Evolutionary conservation across 177 flowering plant species (phyloP), one percentile per base, ranked within the genome.

Genomic region (Vitis hybrid): DNA sequence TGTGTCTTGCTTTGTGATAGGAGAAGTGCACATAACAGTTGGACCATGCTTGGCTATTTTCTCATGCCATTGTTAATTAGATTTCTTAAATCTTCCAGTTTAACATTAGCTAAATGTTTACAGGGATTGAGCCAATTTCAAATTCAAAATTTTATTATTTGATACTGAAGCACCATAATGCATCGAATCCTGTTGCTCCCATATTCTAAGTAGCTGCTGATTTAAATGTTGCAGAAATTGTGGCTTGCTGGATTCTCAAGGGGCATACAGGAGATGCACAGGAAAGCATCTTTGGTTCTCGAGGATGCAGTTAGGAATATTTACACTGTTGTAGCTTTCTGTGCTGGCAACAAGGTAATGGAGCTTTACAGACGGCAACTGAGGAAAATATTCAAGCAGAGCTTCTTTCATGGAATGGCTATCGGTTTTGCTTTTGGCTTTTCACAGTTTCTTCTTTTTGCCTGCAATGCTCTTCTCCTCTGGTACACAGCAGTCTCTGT

Each of bases 281-380:
- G 92, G 72, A 94, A 92, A 76, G 99, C 99, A 58, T 92, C 98
- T 62, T 78, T 93, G 85, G 97, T 95, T 70, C 93, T 94, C 52
- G 99, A 94, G 80, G 99, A 95, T 83, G 97, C 99, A 11, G 99
- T 95, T 54, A 86, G 99, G 78, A 95, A 94, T 80, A 95, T 95
- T n/a, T 94, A 94, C 77, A 94, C 99, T 57, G 97, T 95, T 28
- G 99, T 94, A 54, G 98, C 98, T 55, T 95, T 95, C 65, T 90
- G 98, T 87, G 97, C 99, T 64, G 97, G 98, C 19, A 87, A 85
- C 85, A 92, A 95, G 79, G 97, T 95, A 6, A 90, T 94, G 95
- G 98, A 90, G 77, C 96, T 95, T 67, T 95, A 95, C 76, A 80
- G 90, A 61, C 64, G 79, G 65, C 97, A 95, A 71, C 82, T 95